phyloP scores from a whole-genome alignment of 2,329 filamentous ascomycete genomes.

The Fusarium sp. region DNA sequence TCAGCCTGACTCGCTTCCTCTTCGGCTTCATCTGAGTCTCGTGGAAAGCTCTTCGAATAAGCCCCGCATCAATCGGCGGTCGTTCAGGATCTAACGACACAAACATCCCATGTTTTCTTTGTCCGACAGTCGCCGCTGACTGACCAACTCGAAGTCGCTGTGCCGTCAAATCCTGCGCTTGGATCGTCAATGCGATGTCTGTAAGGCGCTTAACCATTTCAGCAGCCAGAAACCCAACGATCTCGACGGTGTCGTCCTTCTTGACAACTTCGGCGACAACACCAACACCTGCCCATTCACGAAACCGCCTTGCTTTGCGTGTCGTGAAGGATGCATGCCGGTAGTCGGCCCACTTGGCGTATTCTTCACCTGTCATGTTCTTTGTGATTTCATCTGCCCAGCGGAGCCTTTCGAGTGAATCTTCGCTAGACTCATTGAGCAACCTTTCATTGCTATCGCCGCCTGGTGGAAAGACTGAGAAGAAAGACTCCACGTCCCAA shows the following conservation, averaged over 20 bases:
- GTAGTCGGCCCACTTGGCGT: conserved; percentile 97
- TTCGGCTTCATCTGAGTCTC: conserved; percentile 15
- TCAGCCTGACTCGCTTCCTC: background rate
- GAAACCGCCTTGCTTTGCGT: conserved; percentile 94
- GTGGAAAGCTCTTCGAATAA: conserved; percentile 22
- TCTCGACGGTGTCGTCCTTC: conserved; percentile 96
- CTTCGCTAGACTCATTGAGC: conserved; percentile 88
- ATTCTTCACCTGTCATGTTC: conserved; percentile 95
- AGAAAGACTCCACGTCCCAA: conserved; percentile 93
- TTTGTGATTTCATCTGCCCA: conserved; percentile 96
- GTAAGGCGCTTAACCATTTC: conserved; percentile 98
- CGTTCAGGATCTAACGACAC: background rate
- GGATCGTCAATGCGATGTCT: conserved; percentile 92
- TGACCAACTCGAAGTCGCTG: background rate
- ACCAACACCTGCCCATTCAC: conserved; percentile 96
- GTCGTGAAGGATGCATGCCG: conserved; percentile 97
- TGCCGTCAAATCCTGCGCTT: conserved; percentile 58
- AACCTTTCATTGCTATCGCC: conserved; percentile 59
- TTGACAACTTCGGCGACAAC: conserved; percentile 94
- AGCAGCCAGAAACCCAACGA: conserved; percentile 94
- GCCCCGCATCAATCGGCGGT: background rate
- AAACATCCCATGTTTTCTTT: conserved; percentile 10
- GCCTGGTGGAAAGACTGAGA: conserved; percentile 84
- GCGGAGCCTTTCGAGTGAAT: conserved; percentile 89
- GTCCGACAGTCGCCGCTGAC: accelerated